phyloP scores from a whole-genome alignment of 352 stramenopile species.

The Blastocystis sp. region DNA sequence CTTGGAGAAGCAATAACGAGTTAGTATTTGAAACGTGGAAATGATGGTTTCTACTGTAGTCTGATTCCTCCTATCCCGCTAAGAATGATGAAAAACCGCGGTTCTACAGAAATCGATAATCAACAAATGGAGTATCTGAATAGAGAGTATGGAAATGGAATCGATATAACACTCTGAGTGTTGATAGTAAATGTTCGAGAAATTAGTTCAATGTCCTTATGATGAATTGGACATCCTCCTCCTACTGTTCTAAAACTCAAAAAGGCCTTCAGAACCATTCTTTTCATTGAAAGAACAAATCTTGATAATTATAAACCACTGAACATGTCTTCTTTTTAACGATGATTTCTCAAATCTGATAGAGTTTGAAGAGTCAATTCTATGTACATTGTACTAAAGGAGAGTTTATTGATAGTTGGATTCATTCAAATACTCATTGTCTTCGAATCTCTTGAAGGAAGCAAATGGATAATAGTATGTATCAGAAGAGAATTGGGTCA shows the following conservation, averaged over 20 bases:
- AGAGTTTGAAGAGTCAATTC: background rate
- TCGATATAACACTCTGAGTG: too few relatives aligned
- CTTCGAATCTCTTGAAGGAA: background rate
- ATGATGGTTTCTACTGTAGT: too few relatives aligned
- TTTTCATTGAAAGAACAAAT: background rate
- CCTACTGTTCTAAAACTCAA: too few relatives aligned
- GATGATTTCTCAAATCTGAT: background rate
- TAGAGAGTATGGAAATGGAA: too few relatives aligned
- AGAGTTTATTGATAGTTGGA: background rate
- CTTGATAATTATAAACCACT: background rate
- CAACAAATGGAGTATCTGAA: too few relatives aligned
- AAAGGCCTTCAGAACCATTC: background rate
- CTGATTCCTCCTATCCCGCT: too few relatives aligned
- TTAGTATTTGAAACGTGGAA: conserved; percentile 25
- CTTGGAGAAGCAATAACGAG: background rate
- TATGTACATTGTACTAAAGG: background rate
- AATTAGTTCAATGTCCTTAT: too few relatives aligned
- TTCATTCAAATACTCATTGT: background rate
- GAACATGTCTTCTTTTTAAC: background rate
- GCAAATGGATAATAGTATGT: conserved; percentile 46
- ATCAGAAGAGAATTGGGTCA: background rate
- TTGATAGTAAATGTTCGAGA: too few relatives aligned
- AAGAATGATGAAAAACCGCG: too few relatives aligned
- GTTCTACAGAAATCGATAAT: too few relatives aligned
- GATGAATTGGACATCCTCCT: too few relatives aligned